Evolutionary conservation across 257 asterid species (phyloP).

Genomic region (Scutellaria baicalensis): DNA sequence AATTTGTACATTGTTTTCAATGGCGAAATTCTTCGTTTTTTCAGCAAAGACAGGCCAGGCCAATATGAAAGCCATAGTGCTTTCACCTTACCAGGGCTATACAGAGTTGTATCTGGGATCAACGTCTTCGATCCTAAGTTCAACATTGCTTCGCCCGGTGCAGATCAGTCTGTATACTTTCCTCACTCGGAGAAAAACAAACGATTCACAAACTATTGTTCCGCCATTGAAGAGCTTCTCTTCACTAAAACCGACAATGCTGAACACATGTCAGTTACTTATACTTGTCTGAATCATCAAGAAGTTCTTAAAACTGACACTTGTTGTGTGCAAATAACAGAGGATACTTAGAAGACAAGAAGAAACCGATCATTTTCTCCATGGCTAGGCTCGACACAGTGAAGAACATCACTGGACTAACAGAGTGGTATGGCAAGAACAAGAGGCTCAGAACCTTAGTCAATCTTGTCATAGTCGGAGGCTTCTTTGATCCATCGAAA

Average conservation of each 20-base stretch:
- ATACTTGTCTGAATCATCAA: background rate
- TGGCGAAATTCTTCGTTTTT: background rate
- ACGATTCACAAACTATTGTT: conserved; percentile 44
- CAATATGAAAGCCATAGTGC: conserved; percentile 81
- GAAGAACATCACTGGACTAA: conserved; percentile 75
- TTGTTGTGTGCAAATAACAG: conserved; percentile 23
- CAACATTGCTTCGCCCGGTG: conserved; percentile 90
- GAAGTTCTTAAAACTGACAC: background rate
- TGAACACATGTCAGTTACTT: conserved; percentile 65
- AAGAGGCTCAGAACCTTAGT: conserved; percentile 60
- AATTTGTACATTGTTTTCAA: background rate
- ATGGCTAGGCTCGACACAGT: conserved; percentile 92
- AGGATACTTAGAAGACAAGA: conserved; percentile 66
- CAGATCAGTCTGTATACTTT: conserved; percentile 78
- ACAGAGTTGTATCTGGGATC: conserved; percentile 74
- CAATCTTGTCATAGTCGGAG: conserved; percentile 83
- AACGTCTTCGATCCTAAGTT: conserved; percentile 84
- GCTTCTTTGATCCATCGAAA: conserved; percentile 73
- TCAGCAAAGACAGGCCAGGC: conserved; percentile 89
- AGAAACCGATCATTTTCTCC: conserved; percentile 78
- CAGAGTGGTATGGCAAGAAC: conserved; percentile 92
- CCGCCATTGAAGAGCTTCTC: conserved; percentile 76
- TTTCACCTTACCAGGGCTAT: conserved; percentile 83
- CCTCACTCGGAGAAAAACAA: conserved; percentile 61
- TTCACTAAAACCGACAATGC: conserved; percentile 51